phyloP scores from a whole-genome alignment of 257 asterid genomes.

The Solanum infundibuliforme region DNA sequence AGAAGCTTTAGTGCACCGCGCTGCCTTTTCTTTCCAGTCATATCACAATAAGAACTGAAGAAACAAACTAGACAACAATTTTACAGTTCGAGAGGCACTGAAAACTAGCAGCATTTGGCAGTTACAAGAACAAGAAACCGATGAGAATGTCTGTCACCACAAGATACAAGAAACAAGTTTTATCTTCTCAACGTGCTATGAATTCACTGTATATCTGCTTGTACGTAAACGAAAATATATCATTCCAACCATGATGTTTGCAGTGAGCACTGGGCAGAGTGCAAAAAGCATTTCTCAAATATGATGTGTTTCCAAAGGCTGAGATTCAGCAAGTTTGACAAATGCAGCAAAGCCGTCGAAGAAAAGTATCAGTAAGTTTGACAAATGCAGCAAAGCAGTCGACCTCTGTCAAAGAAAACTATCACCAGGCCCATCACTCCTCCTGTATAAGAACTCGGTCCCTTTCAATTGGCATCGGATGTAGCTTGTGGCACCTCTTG shows the following conservation, averaged over 20 bases:
- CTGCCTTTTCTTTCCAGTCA: neutral
- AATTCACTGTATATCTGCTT: neutral
- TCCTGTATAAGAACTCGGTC: neutral
- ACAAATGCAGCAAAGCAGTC: neutral
- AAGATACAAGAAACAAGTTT: neutral
- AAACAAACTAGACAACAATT: neutral
- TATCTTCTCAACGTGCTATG: neutral
- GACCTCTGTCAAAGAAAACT: neutral
- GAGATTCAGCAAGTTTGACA: neutral
- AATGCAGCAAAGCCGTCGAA: neutral
- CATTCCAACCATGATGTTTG: neutral
- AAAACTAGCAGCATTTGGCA: neutral
- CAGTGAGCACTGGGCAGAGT: neutral
- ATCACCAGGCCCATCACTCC: neutral
- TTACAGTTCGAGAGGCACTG: neutral
- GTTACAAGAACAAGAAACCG: neutral
- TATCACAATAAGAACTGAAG: neutral
- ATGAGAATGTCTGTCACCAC: neutral
- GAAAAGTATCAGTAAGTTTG: neutral
- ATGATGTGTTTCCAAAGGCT: neutral
- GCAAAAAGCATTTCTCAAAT: neutral
- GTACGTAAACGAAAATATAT: neutral
- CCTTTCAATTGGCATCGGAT: slow-evolving; percentile 18
- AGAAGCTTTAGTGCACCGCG: neutral
- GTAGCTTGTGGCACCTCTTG: slow-evolving; percentile 51